Percentiles rank a stretch among this genome's conserved stretches.
These are phyloP conservation scores for Juncus effusus DNA, from an alignment of 176 grass and related monocot genomes.

Conservation along the genomic window DNA sequence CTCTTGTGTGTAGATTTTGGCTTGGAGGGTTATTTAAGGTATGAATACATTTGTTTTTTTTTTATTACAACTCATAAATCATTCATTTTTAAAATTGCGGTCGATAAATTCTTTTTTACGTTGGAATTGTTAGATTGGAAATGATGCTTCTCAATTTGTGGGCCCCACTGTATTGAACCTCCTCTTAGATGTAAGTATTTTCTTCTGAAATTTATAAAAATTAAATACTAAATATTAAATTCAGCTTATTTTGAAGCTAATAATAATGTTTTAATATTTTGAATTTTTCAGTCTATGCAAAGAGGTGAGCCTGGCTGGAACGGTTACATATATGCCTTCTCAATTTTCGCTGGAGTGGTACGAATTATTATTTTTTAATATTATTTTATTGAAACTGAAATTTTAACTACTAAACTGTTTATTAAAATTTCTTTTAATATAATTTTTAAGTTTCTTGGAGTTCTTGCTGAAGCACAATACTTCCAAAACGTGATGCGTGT, in stretches of 20 bases:
- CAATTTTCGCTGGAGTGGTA: conserved; percentile 99
- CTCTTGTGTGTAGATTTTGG: conserved; percentile 60
- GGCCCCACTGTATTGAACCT: conserved; percentile 79
- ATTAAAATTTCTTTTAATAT: no score
- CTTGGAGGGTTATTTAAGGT: conserved; percentile 98
- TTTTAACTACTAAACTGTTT: no score
- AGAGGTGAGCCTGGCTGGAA: conserved; percentile 71
- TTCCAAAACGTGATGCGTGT: conserved; percentile 99
- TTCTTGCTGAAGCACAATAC: conserved; percentile 92
- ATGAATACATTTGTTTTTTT: conserved; percentile 2
- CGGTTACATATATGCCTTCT: conserved; percentile 90
- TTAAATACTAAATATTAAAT: no score
- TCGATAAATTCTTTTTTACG: conserved; percentile 19
- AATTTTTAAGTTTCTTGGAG: conserved; percentile 61
- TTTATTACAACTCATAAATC: no score
- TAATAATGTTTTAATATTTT: conserved; percentile 4
- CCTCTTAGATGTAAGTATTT: conserved; percentile 60
- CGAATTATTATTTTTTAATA: conserved; percentile 18
- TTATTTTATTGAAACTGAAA: conserved; percentile 1
- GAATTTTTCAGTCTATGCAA: conserved; percentile 75
- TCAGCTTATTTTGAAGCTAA: no score
- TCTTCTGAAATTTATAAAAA: no score
- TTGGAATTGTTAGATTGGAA: conserved; percentile 66
- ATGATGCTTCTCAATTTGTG: conserved; percentile 97
- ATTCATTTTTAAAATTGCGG: no score